Evolutionary conservation across 2,329 filamentous ascomycete genomes (phyloP).

Genomic region (Dothistroma septosporum): DNA sequence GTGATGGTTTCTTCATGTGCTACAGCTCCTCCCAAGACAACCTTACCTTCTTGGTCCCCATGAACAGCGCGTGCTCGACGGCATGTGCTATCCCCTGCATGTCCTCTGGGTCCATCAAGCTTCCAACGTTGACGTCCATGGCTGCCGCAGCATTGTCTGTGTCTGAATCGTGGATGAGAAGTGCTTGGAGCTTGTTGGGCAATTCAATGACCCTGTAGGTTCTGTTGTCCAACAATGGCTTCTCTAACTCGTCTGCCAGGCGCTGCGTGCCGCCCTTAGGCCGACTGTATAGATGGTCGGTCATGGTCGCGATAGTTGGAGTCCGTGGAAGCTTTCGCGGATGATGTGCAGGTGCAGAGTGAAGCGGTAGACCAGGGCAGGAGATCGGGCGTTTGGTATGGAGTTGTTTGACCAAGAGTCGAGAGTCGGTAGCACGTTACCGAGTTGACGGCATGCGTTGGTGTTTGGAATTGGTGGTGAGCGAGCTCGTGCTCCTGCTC

Average conservation of each 20-base stretch:
- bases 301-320: conserved; percentile 7
- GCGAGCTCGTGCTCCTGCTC: neutral
- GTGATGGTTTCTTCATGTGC: neutral
- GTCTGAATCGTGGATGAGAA: conserved; percentile 88
- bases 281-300: conserved; percentile 17
- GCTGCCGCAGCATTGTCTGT: conserved; percentile 96
- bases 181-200: conserved; percentile 79
- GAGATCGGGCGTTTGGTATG: neutral
- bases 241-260: conserved; percentile 67
- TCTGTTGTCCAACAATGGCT: conserved; percentile 78
- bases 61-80: conserved; percentile 93
- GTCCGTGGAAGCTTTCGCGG: neutral
- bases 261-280: conserved; percentile 31
- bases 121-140: conserved; percentile 92
- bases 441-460: neutral
- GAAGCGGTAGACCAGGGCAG: neutral
- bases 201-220: conserved; percentile 83
- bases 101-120: conserved; percentile 84
- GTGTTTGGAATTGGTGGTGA: neutral
- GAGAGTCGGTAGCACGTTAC: neutral
- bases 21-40: conserved; percentile 2
- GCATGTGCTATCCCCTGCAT: conserved; percentile 96
- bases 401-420: too few species aligned
- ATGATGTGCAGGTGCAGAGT: neutral
- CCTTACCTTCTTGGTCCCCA: conserved; percentile 87